Conservation (phyloP, 768 basidiomycete species). For the Hygrophoropsis aurantiaca region DNA sequence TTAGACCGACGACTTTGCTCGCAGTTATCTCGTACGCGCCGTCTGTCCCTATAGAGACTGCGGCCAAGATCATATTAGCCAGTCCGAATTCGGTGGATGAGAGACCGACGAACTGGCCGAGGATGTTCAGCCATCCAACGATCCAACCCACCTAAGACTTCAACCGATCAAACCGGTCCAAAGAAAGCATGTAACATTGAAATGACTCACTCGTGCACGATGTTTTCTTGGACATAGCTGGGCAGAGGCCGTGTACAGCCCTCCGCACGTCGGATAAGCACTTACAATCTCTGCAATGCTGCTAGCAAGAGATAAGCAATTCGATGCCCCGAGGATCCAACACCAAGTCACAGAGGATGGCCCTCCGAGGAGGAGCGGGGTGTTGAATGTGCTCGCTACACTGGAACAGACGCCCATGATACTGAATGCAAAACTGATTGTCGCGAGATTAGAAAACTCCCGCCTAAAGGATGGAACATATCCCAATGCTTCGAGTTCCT, state of each 20-base stretch:
- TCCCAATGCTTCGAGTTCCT: constrained; percentile 25
- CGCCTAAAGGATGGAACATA: constrained; percentile 36
- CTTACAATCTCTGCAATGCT: constrained; percentile 32
- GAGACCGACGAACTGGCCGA: constrained; percentile 25
- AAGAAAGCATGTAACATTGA: neutral
- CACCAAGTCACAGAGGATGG: constrained; percentile 38
- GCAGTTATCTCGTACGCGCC: constrained; percentile 34
- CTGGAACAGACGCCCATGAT: constrained; percentile 38
- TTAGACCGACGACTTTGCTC: constrained; percentile 43
- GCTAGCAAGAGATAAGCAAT: constrained; percentile 28
- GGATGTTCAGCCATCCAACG: constrained; percentile 32
- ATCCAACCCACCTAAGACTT: constrained; percentile 25
- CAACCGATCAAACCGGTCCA: neutral
- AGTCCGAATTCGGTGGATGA: constrained; percentile 40
- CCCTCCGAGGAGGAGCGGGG: constrained; percentile 35
- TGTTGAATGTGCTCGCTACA: constrained; percentile 38
- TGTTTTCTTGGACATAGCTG: constrained; percentile 63
- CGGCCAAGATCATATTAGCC: constrained; percentile 30
- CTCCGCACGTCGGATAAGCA: constrained; percentile 30
- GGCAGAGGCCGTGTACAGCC: constrained; percentile 73
- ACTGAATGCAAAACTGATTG: constrained; percentile 32
- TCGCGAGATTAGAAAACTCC: constrained; percentile 43
- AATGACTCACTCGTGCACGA: constrained; percentile 53
- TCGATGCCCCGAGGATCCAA: constrained; percentile 29
- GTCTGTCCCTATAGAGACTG: constrained; percentile 19